These are phyloP conservation scores for Candida ponderosae DNA, from an alignment of 805 yeast species.

Conservation along the genomic window DNA sequence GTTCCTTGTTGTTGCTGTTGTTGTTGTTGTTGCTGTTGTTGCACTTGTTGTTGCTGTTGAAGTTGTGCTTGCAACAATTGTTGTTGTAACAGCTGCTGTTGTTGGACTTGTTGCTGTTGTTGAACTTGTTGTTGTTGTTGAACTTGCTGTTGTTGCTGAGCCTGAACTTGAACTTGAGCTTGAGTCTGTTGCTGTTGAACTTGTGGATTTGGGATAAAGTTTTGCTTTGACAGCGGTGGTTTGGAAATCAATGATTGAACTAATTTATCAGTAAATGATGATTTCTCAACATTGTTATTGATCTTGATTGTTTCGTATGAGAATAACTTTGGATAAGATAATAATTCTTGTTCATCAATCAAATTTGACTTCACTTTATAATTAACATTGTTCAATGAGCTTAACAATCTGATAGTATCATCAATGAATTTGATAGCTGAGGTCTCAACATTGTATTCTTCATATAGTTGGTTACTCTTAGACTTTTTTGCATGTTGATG, in stretches of 20 bases:
- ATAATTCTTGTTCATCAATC: constrained; percentile 20
- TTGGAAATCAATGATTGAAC: constrained; percentile 28
- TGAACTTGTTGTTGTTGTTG: constrained; percentile 24
- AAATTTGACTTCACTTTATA: constrained; percentile 29
- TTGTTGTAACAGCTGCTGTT: constrained; percentile 11
- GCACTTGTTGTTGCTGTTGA: constrained; percentile 25
- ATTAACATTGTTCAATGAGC: constrained; percentile 26
- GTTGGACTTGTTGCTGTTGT: constrained; percentile 11
- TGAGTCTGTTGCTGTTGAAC: constrained; percentile 16
- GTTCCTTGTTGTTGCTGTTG: constrained; percentile 27
- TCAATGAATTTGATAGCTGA: constrained; percentile 41
- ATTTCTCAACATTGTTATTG: constrained; percentile 23
- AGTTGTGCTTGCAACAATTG: constrained; percentile 16
- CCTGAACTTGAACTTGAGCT: constrained; percentile 11
- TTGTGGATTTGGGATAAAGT: constrained; percentile 1
- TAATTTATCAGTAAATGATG: constrained; percentile 24
- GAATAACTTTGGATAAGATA: constrained; percentile 37
- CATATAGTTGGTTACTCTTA: constrained; percentile 14
- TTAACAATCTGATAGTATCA: constrained; percentile 35
- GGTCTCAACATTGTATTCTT: constrained; percentile 30
- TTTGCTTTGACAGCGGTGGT: constrained; percentile 16
- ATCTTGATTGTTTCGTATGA: constrained; percentile 32
- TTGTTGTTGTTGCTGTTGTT: constrained; percentile 20
- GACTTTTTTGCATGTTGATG: constrained; percentile 20
- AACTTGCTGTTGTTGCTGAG: constrained; percentile 21